Conservation (phyloP, 177 flowering plant genomes). For the Tripterygium wilfordii region DNA sequence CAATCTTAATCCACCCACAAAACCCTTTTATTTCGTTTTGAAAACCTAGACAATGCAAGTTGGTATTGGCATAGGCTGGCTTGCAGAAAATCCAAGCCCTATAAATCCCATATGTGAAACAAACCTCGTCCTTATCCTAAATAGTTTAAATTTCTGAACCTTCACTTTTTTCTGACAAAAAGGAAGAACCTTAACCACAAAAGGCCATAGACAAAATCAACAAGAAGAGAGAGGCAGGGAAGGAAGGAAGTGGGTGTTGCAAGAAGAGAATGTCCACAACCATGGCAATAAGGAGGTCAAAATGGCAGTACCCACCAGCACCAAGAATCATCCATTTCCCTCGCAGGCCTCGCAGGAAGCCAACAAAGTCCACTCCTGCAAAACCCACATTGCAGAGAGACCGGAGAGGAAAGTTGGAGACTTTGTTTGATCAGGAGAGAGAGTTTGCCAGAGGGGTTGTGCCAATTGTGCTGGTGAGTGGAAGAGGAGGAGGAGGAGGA, state of each 20-base stretch:
- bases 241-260: background rate
- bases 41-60: too few relatives aligned
- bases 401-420: constrained; percentile 47
- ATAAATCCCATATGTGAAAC: too few relatives aligned
- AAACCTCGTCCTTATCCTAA: too few relatives aligned
- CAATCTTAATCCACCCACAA: too few relatives aligned
- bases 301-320: constrained; percentile 58
- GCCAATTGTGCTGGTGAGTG: constrained; percentile 35
- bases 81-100: too few relatives aligned
- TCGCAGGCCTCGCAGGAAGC: constrained; percentile 37
- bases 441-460: constrained; percentile 27
- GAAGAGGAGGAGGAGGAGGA: constrained; percentile 14
- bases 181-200: too few relatives aligned
- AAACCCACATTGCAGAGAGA: constrained; percentile 9
- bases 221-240: background rate
- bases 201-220: too few relatives aligned
- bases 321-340: constrained; percentile 74
- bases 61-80: too few relatives aligned
- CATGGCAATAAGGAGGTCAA: constrained; percentile 32
- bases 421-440: constrained; percentile 59
- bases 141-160: too few relatives aligned
- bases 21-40: too few relatives aligned
- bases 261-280: constrained; percentile 10
- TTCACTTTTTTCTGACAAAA: too few relatives aligned
- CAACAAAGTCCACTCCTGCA: constrained; percentile 8